Conservation (phyloP, 2,329 filamentous ascomycete genomes). For the Rutstroemia sp. region DNA sequence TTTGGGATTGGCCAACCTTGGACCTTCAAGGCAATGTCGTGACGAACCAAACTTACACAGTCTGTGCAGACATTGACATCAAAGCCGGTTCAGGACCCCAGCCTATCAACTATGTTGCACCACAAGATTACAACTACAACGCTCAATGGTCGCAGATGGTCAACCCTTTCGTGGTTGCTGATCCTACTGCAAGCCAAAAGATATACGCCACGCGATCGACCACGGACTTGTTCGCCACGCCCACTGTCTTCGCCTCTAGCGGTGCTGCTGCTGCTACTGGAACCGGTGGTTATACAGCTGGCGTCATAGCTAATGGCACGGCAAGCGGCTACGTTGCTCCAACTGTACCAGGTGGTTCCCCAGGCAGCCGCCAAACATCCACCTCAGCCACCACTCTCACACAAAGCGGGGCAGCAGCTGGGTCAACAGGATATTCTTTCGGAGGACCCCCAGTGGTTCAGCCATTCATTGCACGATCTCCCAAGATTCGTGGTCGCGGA, state of each 20-base stretch:
- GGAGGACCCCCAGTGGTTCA: not conserved
- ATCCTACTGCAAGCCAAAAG: slow-evolving; percentile 13
- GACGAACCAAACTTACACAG: slow-evolving; percentile 51
- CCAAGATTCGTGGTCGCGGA: not conserved
- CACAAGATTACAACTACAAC: slow-evolving; percentile 7
- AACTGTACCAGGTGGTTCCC: not conserved
- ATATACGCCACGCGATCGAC: not conserved
- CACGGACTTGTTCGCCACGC: slow-evolving; percentile 1
- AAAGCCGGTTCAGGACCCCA: slow-evolving; percentile 8
- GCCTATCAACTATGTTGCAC: slow-evolving; percentile 2
- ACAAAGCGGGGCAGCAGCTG: not conserved
- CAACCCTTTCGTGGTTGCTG: slow-evolving; percentile 16
- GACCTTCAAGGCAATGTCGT: slow-evolving; percentile 35
- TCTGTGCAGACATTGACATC: slow-evolving; percentile 45
- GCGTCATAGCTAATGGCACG: not conserved
- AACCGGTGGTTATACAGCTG: not conserved
- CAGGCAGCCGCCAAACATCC: not conserved
- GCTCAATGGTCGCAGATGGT: slow-evolving; percentile 21
- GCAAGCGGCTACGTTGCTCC: not conserved
- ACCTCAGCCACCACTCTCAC: not conserved
- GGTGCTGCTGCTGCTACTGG: not conserved
- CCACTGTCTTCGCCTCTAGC: not conserved
- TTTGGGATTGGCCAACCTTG: slow-evolving; percentile 85
- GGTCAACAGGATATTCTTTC: not conserved
- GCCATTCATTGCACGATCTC: slow-evolving; percentile 2